These are phyloP conservation scores for Pichia sp. DNA, from an alignment of 1,139 yeast species.

Conservation along the genomic window DNA sequence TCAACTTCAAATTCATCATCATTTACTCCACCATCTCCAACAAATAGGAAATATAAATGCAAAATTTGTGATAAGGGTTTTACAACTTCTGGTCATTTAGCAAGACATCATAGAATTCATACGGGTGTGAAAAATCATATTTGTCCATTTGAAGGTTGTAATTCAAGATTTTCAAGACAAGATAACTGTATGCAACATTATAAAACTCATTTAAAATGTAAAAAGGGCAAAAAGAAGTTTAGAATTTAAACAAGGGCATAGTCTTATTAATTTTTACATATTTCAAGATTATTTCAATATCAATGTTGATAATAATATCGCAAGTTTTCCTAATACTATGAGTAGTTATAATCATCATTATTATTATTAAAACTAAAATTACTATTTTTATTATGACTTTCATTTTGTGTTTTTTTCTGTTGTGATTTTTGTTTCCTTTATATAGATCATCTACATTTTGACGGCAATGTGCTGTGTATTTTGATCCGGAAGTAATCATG, in stretches of 20 bases:
- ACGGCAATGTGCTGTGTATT: no score
- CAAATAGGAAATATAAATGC: conserved; percentile 51
- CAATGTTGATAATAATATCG: no score
- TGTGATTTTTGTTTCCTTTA: no score
- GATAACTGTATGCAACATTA: conserved; percentile 94
- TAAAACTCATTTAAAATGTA: conserved; percentile 61
- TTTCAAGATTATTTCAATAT: no score
- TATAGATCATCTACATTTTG: no score
- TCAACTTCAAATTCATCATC: background rate
- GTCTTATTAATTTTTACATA: no score
- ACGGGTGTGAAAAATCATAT: conserved; percentile 85
- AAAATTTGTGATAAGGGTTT: conserved; percentile 59
- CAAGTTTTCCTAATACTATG: no score
- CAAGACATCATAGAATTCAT: conserved; percentile 80
- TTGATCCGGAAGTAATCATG: no score
- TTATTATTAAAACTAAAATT: no score
- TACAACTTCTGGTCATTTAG: conserved; percentile 88
- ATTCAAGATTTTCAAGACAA: conserved; percentile 81
- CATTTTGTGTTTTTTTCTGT: no score
- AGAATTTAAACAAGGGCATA: background rate
- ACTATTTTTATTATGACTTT: no score
- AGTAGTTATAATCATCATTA: no score
- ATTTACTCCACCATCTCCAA: background rate
- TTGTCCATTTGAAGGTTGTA: conserved; percentile 82
- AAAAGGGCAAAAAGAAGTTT: conserved; percentile 23